Conservation (phyloP, 768 basidiomycete genomes). For the Pleurotus tuber-regium region DNA sequence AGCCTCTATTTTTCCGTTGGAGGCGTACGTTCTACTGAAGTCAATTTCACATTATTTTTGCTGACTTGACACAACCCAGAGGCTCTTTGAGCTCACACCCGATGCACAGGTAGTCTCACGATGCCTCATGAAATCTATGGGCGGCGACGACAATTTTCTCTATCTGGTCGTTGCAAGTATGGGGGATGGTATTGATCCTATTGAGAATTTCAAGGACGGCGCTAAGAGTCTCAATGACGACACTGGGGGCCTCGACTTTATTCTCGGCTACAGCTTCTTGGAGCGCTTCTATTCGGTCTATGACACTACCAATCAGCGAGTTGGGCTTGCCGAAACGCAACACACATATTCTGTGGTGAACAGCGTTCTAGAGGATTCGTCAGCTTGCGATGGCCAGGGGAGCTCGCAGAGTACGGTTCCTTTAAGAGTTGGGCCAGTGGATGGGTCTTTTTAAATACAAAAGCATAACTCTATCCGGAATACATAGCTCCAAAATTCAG, state of each 20-base stretch:
- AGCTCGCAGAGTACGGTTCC: too few relatives aligned
- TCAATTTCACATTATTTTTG: background rate
- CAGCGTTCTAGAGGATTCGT: too few relatives aligned
- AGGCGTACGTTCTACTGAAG: conserved; percentile 32
- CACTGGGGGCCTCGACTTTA: background rate
- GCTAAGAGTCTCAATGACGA: too few relatives aligned
- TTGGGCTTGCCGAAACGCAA: conserved; percentile 37
- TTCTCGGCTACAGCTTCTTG: background rate
- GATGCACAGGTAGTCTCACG: conserved; percentile 36
- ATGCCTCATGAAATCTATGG: conserved; percentile 40
- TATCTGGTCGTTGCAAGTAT: conserved; percentile 35
- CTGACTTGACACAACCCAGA: conserved; percentile 13
- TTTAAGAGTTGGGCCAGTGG: too few relatives aligned
- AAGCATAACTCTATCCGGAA: too few relatives aligned
- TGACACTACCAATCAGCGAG: conserved; percentile 39
- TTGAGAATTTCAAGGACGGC: too few relatives aligned
- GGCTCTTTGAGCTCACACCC: conserved; percentile 35
- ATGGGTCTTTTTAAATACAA: too few relatives aligned
- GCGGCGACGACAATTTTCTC: conserved; percentile 31
- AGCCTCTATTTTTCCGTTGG: conserved; percentile 55
- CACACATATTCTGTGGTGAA: conserved; percentile 28
- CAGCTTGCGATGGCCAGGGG: too few relatives aligned
- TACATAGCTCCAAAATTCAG: too few relatives aligned
- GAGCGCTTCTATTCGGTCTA: conserved; percentile 48
- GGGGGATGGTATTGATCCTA: background rate